phyloP scores from a whole-genome alignment of 345 rosid species.

The Boechera retrofracta region DNA sequence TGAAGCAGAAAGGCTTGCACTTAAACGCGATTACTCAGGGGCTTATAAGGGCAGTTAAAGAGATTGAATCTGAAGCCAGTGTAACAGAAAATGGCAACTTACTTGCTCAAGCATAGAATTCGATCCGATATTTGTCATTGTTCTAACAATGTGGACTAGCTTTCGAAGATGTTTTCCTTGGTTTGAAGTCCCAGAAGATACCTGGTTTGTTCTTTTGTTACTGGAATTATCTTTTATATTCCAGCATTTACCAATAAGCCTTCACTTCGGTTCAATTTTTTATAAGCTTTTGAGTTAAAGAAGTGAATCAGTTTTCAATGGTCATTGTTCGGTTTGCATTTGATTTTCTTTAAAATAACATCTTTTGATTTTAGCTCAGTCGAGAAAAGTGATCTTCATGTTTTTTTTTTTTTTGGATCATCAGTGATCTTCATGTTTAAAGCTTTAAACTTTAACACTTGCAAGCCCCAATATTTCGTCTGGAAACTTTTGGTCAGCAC shows the following conservation, averaged over 20 bases:
- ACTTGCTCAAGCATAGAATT: conserved; percentile 42
- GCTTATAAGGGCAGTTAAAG: conserved; percentile 79
- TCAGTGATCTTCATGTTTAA: neutral
- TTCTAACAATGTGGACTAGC: conserved; percentile 25
- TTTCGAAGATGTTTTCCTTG: conserved; percentile 37
- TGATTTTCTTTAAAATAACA: neutral
- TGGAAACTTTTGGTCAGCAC: neutral
- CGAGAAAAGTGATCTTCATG: conserved; percentile 1
- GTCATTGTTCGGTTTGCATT: conserved; percentile 2
- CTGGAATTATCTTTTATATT: conserved; percentile 13
- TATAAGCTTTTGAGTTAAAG: neutral
- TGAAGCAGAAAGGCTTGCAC: conserved; percentile 72
- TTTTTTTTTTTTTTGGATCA: neutral
- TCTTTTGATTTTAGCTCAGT: neutral
- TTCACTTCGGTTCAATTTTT: neutral
- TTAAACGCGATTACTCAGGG: conserved; percentile 73
- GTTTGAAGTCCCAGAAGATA: conserved; percentile 21
- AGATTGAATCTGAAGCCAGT: conserved; percentile 61
- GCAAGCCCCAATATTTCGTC: neutral
- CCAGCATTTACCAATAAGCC: conserved; percentile 24
- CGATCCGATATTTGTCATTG: neutral
- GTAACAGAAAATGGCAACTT: conserved; percentile 39
- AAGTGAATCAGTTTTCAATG: conserved; percentile 4
- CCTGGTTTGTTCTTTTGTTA: conserved; percentile 28
- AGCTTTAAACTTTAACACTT: neutral